A percentile compares a stretch with the other conserved stretches of the same genome.
phyloP scores from a whole-genome alignment of 768 basidiomycete genomes.

The Termitomyces sp. region DNA sequence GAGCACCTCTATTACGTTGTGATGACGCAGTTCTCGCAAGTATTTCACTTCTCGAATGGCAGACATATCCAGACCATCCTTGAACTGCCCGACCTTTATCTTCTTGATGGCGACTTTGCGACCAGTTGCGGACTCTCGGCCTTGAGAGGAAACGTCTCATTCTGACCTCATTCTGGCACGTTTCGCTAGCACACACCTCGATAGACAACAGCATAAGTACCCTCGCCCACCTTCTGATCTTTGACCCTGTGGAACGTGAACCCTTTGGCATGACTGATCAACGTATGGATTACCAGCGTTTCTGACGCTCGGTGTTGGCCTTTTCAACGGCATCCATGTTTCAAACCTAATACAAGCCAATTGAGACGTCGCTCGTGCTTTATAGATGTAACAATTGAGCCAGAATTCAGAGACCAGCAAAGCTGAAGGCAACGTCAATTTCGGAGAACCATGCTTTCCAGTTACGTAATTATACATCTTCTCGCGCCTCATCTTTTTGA shows the following conservation, averaged over 20 bases:
- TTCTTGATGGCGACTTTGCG: slow-evolving; percentile 97
- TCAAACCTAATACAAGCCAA: not conserved
- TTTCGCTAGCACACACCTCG: slow-evolving; percentile 48
- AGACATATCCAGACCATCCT: slow-evolving; percentile 98
- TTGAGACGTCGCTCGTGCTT: not conserved
- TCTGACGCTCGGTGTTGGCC: slow-evolving; percentile 70
- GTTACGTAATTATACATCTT: not conserved
- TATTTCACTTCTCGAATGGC: slow-evolving; percentile 98
- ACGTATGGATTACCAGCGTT: slow-evolving; percentile 45
- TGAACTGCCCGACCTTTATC: slow-evolving; percentile 94
- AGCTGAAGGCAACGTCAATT: not conserved
- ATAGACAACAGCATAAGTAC: slow-evolving; percentile 96
- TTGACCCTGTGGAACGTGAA: slow-evolving; percentile 50
- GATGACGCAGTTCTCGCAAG: slow-evolving; percentile 88
- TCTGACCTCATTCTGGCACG: not conserved
- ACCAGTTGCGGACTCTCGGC: slow-evolving; percentile 67
- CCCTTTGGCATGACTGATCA: not conserved
- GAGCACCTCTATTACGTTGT: slow-evolving; percentile 88
- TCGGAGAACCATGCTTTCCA: not conserved
- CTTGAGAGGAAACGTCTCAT: slow-evolving; percentile 29
- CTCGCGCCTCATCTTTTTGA: too few relatives aligned
- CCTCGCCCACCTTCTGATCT: slow-evolving; percentile 81
- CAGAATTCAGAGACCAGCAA: not conserved
- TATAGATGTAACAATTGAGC: not conserved
- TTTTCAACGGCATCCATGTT: slow-evolving; percentile 80